Base-by-base conservation (phyloP, 2,329 filamentous ascomycete species). In the Colletotrichum acutatum region DNA sequence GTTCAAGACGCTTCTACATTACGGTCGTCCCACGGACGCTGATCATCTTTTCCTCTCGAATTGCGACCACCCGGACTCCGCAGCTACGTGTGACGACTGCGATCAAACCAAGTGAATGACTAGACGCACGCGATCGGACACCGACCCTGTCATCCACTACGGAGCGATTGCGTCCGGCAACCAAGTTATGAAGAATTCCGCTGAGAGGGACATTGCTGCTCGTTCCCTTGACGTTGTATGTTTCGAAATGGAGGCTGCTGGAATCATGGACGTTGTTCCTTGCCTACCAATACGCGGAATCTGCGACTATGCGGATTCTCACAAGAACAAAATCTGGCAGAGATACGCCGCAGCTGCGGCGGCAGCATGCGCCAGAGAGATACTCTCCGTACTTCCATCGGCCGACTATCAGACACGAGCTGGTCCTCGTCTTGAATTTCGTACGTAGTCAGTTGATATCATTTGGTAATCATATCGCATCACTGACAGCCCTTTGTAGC, bases 261-360 rank as follows among this genome's bases (percentile, higher is more conserved):
- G 79, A 0, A 24, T 78, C 0, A 74, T 73, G 46, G 68, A 74
- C 1, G 67, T 69, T 0, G 66, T 81, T 2, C 77, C 78, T 0
- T 82, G 79, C 54, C 49, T 83, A 0, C 76, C 80, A 0, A 80
- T 84, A 8, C 77, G 80, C 0, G 81, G 82, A 0, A 80, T 84
- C 1, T 84, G 79, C 46, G 79, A 83, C 64, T 84, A 83, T 53
- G 78, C 81, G 2, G 83, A 85, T 66, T 79, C 77, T 0, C 81
- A 84, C 63, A 84, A 84, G 67, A 80, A 78, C 26, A 79, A 84
- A 3, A 11, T 28, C 5, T 84, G 80, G 82, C 79, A 82, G 19
- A 26, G 28, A 0, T 82, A 81, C 69, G 82, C 83, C 0, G 80
- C 83, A 1, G 76, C 75, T 0, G 77, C 76, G 0, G 81, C 82